Conservation (phyloP, 305 asterid species). For the Galium porrigens region DNA sequence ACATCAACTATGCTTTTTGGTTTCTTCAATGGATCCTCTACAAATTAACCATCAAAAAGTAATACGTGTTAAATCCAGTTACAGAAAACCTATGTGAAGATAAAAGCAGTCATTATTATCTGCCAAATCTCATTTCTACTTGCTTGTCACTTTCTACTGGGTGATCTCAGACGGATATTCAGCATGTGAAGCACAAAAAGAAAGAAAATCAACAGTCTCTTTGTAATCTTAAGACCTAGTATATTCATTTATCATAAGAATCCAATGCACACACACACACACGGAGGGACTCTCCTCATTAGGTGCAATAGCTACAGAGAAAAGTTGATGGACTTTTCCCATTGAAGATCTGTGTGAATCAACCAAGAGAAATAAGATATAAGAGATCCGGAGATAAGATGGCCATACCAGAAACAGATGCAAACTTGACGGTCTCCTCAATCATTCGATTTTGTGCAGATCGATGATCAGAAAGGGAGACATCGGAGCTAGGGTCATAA, state of each 20-base stretch:
- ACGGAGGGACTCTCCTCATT: neutral
- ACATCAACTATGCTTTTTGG: slow-evolving; percentile 70
- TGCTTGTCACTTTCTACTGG: neutral
- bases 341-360: neutral
- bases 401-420: slow-evolving; percentile 44
- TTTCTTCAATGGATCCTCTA: slow-evolving; percentile 37
- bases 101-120: neutral
- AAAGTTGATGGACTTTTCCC: neutral
- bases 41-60: slow-evolving; percentile 5
- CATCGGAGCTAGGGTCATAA: slow-evolving; percentile 43
- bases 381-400: neutral
- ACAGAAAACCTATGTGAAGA: neutral
- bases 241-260: neutral
- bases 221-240: neutral
- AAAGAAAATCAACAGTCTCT: neutral
- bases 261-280: neutral
- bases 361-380: neutral
- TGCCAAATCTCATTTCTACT: neutral
- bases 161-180: neutral
- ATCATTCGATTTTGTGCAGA: slow-evolving; percentile 91
- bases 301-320: neutral
- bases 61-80: neutral
- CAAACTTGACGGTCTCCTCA: slow-evolving; percentile 65
- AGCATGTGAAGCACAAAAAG: neutral
- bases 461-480: slow-evolving; percentile 58